Conservation (phyloP, 495 filamentous ascomycete species). For the Alectoria sarmentosa region DNA sequence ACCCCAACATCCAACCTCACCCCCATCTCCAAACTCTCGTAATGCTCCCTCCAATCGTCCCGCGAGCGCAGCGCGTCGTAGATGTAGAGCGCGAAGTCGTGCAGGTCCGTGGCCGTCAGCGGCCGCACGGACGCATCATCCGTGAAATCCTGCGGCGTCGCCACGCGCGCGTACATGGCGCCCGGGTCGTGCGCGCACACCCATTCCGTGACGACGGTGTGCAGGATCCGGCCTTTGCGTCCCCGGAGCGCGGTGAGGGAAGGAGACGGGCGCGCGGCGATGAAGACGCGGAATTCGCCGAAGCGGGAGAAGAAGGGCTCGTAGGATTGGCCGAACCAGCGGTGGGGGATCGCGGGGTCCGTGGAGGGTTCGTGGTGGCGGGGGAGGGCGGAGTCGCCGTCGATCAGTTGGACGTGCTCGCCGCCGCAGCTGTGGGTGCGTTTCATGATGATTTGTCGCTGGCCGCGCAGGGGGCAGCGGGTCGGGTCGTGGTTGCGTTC, state of each 20-base stretch:
- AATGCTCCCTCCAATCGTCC: background rate
- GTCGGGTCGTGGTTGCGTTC: background rate
- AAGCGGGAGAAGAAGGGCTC: background rate
- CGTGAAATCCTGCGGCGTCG: background rate
- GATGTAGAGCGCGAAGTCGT: background rate
- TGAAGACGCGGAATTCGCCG: background rate
- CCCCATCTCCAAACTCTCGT: background rate
- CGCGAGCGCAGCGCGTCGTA: background rate
- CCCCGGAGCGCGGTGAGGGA: background rate
- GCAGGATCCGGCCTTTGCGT: background rate
- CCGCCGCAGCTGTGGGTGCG: background rate
- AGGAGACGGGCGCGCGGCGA: background rate
- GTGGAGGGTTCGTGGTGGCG: background rate
- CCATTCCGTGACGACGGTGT: background rate
- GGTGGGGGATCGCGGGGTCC: background rate
- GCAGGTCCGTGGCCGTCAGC: background rate
- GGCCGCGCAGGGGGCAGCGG: background rate
- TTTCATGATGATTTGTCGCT: background rate
- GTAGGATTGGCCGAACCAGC: background rate
- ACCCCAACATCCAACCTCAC: background rate
- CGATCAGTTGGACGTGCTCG: background rate
- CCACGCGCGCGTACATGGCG: background rate
- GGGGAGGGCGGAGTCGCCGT: background rate
- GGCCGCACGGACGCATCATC: background rate
- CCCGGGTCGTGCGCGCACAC: background rate